Base-by-base conservation (phyloP, 495 filamentous ascomycete species). In the Daldinia loculata region DNA sequence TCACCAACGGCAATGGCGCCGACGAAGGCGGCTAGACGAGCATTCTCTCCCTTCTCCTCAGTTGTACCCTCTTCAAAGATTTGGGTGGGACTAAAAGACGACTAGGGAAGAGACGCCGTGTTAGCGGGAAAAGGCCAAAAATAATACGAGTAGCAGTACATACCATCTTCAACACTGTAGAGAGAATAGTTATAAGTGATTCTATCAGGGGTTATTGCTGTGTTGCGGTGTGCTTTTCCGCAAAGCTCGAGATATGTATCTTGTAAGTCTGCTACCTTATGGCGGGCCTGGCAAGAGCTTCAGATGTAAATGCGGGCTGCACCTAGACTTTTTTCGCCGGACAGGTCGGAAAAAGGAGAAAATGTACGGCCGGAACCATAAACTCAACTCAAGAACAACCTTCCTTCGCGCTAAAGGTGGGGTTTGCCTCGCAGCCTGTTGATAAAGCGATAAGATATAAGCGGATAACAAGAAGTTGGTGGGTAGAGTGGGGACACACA, bases 11-110 rank as follows among this genome's bases (percentile, higher is more conserved):
- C 95, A 76, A 99, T 98, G 74, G 96, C 95, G 77, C 95, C 95
- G 52, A 98, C 95, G 72, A 98, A 99, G 58, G 94, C 94, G 1
- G 93, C 93, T 67, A 99, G 89, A 87, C 95, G 93, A 69, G 95
- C 95, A 91, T 99, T 99, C 84, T 99, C 95, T 75, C 95, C 95
- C 82, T 97, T 98, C 86, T 99, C 95, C 84, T 99, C 93, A 58
- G 90, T 94, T 63, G 96, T 94, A 79, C 96, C 95, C 81, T 98
- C 94, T 74, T 91, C 92, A 84, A 99, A 98, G 84, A 99, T 99
- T 81, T 99, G 95, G 56, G 94, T 98, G 73, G 95, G 95, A 82
- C 94, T 96, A 70, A 88, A 88, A 39, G 85, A 87, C 62, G 84
- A 80, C 85, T 85, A 30, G 39, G 63, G 27, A 30, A n/a, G 43